These are phyloP conservation scores for Alternaria novae-zelandiae DNA, from an alignment of 2,329 filamentous ascomycete species.

Conservation along the genomic window DNA sequence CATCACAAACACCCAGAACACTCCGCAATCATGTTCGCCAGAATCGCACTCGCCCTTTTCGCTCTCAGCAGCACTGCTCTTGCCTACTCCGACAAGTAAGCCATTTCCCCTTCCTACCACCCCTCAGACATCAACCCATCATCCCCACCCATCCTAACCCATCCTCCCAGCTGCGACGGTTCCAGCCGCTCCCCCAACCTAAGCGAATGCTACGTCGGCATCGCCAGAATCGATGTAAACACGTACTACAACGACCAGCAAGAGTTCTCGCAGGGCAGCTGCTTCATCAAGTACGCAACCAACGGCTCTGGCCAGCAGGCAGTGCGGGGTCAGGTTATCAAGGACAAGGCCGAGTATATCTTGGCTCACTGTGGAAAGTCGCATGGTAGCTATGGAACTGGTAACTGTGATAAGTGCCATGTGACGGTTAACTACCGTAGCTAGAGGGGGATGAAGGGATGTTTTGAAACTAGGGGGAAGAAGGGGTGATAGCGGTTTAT, in stretches of 20 bases:
- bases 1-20: neutral
- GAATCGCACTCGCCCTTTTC: neutral
- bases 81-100: neutral
- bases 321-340: neutral
- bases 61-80: neutral
- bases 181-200: neutral
- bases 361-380: neutral
- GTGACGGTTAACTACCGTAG: neutral
- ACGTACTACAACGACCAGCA: neutral
- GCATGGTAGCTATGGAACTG: neutral
- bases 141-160: neutral
- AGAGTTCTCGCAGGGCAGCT: neutral
- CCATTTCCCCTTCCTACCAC: neutral
- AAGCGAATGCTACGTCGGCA: neutral
- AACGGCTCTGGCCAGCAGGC: neutral
- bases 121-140: neutral
- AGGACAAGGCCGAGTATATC: neutral
- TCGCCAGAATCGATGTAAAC: neutral
- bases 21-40: neutral
- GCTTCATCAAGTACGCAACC: neutral
- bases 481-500: fast-evolving
- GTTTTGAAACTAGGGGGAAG: neutral
- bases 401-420: neutral
- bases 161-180: neutral
- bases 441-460: neutral